A percentile compares a stretch with the other conserved stretches of the same genome.
These are phyloP conservation scores for Aspergillus kassunensis DNA, from an alignment of 495 filamentous ascomycete species.

Conservation along the genomic window DNA sequence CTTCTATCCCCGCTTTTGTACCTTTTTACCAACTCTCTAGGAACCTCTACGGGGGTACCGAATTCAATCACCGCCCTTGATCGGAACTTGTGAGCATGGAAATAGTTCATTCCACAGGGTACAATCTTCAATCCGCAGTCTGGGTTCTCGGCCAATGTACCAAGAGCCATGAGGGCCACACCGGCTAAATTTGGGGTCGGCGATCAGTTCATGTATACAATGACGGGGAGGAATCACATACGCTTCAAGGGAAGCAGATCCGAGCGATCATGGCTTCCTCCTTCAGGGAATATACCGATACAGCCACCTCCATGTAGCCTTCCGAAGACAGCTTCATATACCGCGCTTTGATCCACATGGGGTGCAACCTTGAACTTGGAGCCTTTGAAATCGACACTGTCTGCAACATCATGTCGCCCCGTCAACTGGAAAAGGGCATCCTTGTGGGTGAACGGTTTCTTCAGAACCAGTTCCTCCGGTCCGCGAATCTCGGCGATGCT, in stretches of 20 bases:
- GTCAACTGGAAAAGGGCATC: conserved; percentile 74
- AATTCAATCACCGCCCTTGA: conserved; percentile 97
- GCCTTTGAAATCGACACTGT: conserved; percentile 57
- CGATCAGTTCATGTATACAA: background rate
- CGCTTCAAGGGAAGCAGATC: conserved; percentile 90
- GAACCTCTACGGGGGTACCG: conserved; percentile 80
- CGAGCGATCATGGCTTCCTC: conserved; percentile 93
- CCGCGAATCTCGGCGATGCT: conserved; percentile 77
- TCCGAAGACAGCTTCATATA: conserved; percentile 90
- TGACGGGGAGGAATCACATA: conserved; percentile 42
- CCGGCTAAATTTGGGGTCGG: conserved; percentile 56
- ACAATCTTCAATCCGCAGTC: conserved; percentile 94
- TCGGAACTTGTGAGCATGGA: conserved; percentile 97
- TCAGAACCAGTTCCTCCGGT: conserved; percentile 76
- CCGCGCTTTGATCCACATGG: conserved; percentile 88
- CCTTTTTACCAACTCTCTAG: conserved; percentile 73
- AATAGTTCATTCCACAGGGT: conserved; percentile 99
- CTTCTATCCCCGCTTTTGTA: conserved; percentile 79
- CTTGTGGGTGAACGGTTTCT: conserved; percentile 75
- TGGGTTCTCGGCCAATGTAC: conserved; percentile 81
- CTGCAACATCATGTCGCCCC: conserved; percentile 61
- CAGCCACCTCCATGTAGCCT: conserved; percentile 78
- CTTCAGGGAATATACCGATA: conserved; percentile 96
- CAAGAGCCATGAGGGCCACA: conserved; percentile 96
- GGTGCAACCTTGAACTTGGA: conserved; percentile 83